Evolutionary conservation across 1,139 yeast species (phyloP).

Genomic region (Suhomyces chickasaworum): DNA sequence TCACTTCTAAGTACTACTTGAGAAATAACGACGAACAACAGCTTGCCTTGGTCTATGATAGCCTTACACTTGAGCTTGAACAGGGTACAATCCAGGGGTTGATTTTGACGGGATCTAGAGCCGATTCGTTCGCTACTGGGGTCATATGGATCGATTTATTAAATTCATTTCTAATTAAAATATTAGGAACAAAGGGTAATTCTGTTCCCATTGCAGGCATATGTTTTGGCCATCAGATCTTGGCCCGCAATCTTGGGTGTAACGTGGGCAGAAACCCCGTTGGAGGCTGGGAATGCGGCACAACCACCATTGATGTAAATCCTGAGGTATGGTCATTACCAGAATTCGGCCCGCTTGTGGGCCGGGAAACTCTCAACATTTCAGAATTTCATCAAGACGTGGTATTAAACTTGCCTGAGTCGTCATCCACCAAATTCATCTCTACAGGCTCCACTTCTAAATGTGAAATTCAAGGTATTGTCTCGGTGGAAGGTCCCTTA

Average conservation of each 20-base stretch:
- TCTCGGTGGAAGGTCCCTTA: slow-evolving; percentile 44
- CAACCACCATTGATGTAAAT: slow-evolving; percentile 52
- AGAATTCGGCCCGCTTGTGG: slow-evolving; percentile 32
- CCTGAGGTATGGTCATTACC: slow-evolving; percentile 15
- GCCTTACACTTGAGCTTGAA: slow-evolving; percentile 27
- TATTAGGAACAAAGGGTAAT: slow-evolving; percentile 10
- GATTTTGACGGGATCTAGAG: slow-evolving; percentile 66
- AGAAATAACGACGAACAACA: slow-evolving; percentile 3
- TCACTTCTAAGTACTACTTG: slow-evolving; percentile 47
- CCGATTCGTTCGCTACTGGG: slow-evolving; percentile 55
- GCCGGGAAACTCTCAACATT: slow-evolving; percentile 30
- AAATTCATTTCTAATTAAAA: slow-evolving; percentile 41
- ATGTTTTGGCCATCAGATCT: slow-evolving; percentile 87
- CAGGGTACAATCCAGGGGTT: slow-evolving; percentile 44
- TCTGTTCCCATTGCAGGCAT: slow-evolving; percentile 58
- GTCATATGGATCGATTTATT: slow-evolving; percentile 56
- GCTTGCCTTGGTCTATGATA: slow-evolving; percentile 20
- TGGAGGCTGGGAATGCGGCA: slow-evolving; percentile 76
- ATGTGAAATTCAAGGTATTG: slow-evolving; percentile 64
- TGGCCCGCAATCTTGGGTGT: slow-evolving; percentile 66
- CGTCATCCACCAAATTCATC: slow-evolving; percentile 26
- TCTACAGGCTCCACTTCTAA: slow-evolving; percentile 55
- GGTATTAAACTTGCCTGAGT: slow-evolving; percentile 47
- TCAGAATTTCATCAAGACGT: slow-evolving; percentile 60
- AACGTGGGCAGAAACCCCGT: slow-evolving; percentile 54